Percentiles rank a stretch among this genome's conserved stretches.
Conservation (phyloP, 1,139 yeast genomes). For the Blastobotrys niveus region DNA sequence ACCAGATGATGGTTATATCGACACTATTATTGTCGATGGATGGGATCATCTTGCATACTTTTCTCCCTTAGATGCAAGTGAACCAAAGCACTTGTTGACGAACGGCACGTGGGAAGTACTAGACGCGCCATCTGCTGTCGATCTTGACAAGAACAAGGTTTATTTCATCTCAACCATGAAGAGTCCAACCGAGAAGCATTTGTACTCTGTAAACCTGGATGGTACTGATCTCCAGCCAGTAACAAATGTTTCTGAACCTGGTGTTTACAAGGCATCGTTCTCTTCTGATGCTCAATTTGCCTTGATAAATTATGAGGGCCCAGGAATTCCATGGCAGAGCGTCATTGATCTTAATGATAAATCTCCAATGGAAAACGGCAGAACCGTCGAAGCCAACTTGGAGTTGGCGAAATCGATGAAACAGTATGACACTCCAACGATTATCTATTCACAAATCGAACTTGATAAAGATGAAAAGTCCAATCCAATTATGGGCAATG, state of each 20-base stretch:
- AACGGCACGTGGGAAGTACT: conserved; percentile 65
- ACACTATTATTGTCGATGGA: conserved; percentile 60
- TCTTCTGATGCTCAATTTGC: conserved; percentile 55
- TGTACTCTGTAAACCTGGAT: conserved; percentile 44
- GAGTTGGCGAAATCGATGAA: conserved; percentile 30
- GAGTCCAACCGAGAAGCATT: conserved; percentile 52
- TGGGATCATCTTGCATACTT: conserved; percentile 67
- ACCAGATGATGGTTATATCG: conserved; percentile 57
- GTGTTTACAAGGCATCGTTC: conserved; percentile 62
- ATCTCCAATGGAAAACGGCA: conserved; percentile 33
- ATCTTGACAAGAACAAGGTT: conserved; percentile 46
- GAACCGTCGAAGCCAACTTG: conserved; percentile 35
- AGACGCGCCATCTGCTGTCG: conserved; percentile 52
- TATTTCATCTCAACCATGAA: conserved; percentile 60
- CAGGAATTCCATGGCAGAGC: conserved; percentile 59
- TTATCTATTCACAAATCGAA: conserved; percentile 44
- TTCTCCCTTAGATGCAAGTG: conserved; percentile 41
- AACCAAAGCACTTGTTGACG: conserved; percentile 50
- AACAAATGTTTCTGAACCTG: conserved; percentile 52
- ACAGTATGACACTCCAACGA: conserved; percentile 51
- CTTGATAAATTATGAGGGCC: conserved; percentile 54
- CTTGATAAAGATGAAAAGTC: conserved; percentile 37
- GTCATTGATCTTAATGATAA: conserved; percentile 41
- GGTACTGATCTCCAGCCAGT: conserved; percentile 44
- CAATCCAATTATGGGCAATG: conserved; percentile 47